Conservation (phyloP, 2,329 filamentous ascomycete genomes). For the Colletotrichum trifolii region DNA sequence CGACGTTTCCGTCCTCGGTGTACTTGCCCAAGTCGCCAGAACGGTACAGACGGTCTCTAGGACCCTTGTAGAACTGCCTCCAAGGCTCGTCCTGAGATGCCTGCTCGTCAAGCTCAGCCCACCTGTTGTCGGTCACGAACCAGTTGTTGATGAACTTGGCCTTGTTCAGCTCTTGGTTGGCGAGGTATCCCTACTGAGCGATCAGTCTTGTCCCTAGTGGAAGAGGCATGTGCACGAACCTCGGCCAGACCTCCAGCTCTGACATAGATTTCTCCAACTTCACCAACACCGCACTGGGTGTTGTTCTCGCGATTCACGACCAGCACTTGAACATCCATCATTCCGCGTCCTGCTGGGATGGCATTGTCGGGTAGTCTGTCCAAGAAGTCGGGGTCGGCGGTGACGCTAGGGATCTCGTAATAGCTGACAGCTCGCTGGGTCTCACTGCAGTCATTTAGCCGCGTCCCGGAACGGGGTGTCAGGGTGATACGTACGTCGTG, state of each 20-base stretch:
- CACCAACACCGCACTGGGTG: slow-evolving; percentile 80
- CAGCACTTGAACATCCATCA: slow-evolving; percentile 88
- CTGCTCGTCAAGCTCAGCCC: not conserved
- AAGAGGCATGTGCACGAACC: no score
- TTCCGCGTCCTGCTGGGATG: slow-evolving; percentile 86
- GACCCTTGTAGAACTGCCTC: slow-evolving; percentile 82
- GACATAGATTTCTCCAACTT: slow-evolving; percentile 86
- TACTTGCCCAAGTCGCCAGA: slow-evolving; percentile 89
- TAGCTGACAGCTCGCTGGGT: slow-evolving; percentile 74
- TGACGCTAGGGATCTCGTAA: slow-evolving; percentile 78
- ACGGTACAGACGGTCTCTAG: slow-evolving; percentile 86
- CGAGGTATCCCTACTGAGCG: slow-evolving; percentile 45
- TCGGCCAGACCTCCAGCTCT: slow-evolving; percentile 86
- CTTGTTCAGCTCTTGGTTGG: slow-evolving; percentile 57
- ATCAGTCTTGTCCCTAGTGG: no score
- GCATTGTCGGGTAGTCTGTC: slow-evolving; percentile 67
- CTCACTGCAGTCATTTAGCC: slow-evolving; percentile 38
- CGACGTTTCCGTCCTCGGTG: slow-evolving; percentile 75
- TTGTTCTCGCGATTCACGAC: slow-evolving; percentile 79
- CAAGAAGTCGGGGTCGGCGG: slow-evolving; percentile 65
- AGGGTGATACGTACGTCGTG: slow-evolving; percentile 77
- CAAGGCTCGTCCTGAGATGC: slow-evolving; percentile 69
- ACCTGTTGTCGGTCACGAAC: slow-evolving; percentile 61
- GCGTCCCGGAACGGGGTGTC: slow-evolving; percentile 44
- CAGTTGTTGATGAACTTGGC: slow-evolving; percentile 87